Evolutionary conservation across 2,329 filamentous ascomycete species (phyloP).

Genomic region (Aspergillus sp.): DNA sequence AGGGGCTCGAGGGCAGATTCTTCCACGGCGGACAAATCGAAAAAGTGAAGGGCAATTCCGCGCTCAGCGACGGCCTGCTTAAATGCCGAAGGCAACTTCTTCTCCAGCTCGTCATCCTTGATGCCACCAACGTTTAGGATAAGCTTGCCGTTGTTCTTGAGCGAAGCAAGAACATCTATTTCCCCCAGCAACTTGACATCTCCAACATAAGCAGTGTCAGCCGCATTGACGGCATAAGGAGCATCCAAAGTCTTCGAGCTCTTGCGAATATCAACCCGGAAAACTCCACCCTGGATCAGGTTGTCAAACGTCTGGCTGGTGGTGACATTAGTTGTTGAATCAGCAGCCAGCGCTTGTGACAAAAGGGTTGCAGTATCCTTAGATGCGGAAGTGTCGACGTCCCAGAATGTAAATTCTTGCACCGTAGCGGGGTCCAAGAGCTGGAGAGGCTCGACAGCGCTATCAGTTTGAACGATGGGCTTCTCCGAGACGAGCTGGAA

Average conservation of each 20-base stretch:
- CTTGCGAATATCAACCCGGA: constrained; percentile 81
- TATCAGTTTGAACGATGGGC: constrained; percentile 37
- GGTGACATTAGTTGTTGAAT: constrained; percentile 62
- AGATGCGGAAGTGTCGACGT: constrained; percentile 72
- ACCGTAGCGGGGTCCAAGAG: constrained; percentile 56
- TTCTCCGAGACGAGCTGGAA: constrained; percentile 49
- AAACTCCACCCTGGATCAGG: constrained; percentile 68
- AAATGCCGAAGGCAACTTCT: constrained; percentile 70
- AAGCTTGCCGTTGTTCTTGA: constrained; percentile 70
- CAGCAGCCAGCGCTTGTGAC: constrained; percentile 60
- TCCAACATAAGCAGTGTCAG: constrained; percentile 76
- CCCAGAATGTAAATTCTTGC: constrained; percentile 93
- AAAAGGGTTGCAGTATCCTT: constrained; percentile 63
- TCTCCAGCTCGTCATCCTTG: constrained; percentile 88
- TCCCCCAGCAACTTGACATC: constrained; percentile 77
- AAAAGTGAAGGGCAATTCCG: constrained; percentile 68
- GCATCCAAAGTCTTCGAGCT: constrained; percentile 82
- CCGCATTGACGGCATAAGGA: constrained; percentile 75
- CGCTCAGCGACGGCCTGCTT: constrained; percentile 71
- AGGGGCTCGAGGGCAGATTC: constrained; percentile 67
- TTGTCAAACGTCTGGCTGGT: constrained; percentile 63
- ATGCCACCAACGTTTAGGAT: constrained; percentile 74
- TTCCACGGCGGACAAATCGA: constrained; percentile 70
- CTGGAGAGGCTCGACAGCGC: constrained; percentile 49
- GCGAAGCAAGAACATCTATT: constrained; percentile 68